Percentiles rank a stretch among this genome's conserved stretches.
Conservation (phyloP, 441 rosid genomes). For the Rhodomyrtus psidioides region DNA sequence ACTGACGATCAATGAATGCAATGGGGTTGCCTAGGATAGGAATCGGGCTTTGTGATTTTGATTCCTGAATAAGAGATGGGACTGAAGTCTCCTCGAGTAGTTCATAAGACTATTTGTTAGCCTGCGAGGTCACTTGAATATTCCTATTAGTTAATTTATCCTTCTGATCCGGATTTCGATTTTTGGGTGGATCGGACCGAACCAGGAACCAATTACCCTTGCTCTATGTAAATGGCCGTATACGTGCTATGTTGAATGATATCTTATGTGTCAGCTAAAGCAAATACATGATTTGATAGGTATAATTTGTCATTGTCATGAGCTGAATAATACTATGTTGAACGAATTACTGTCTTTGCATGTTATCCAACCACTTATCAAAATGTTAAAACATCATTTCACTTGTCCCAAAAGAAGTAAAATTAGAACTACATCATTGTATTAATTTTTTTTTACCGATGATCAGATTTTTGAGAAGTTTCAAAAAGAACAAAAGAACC, state of each 20-base stretch:
- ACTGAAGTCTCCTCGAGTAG: not conserved
- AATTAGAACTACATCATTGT: not conserved
- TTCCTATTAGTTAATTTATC: not conserved
- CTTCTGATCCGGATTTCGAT: no score
- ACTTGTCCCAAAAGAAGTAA: not conserved
- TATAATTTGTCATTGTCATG: no score
- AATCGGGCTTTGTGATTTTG: not conserved
- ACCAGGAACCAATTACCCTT: no score
- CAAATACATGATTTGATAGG: not conserved
- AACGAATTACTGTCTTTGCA: not conserved
- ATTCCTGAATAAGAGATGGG: not conserved
- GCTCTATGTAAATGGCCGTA: not conserved
- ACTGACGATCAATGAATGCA: slow-evolving; percentile 18
- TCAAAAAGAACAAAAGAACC: not conserved
- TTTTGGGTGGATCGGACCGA: no score
- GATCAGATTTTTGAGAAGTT: not conserved
- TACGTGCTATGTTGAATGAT: not conserved
- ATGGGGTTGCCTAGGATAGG: slow-evolving; percentile 3
- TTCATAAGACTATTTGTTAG: not conserved
- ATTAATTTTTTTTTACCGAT: not conserved
- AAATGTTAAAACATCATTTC: not conserved
- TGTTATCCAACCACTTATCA: not conserved
- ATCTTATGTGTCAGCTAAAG: not conserved
- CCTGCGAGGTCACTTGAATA: not conserved
- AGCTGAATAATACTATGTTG: not conserved